These are phyloP conservation scores for Mrakia hoshinonis DNA, from an alignment of 768 basidiomycete species.

Conservation along the genomic window DNA sequence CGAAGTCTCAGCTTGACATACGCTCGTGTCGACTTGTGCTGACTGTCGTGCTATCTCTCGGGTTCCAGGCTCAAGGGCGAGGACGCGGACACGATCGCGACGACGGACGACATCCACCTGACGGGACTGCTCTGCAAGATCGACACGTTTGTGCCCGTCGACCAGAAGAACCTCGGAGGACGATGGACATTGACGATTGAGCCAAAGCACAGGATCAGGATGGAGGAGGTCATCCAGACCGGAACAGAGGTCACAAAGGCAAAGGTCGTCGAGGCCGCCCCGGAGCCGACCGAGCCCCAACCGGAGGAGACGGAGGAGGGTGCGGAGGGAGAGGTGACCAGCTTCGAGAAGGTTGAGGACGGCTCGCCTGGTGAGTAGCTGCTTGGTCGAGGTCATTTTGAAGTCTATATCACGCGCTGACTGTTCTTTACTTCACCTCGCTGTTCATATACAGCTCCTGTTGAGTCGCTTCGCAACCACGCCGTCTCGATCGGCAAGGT, in stretches of 20 bases:
- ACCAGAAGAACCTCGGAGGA: neutral
- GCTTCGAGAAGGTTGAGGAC: slow-evolving; percentile 34
- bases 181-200: slow-evolving; percentile 31
- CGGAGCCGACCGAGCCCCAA: slow-evolving; percentile 19
- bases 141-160: slow-evolving; percentile 11
- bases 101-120: slow-evolving; percentile 7
- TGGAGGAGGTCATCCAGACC: slow-evolving; percentile 40
- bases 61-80: slow-evolving; percentile 55
- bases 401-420: neutral
- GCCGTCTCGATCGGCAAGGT: slow-evolving; percentile 82
- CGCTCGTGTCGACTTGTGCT: neutral
- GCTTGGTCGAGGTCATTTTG: neutral
- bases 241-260: slow-evolving; percentile 42
- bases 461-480: slow-evolving; percentile 57
- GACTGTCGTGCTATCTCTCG: neutral
- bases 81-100: slow-evolving; percentile 66
- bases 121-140: slow-evolving; percentile 25
- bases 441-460: slow-evolving; percentile 47
- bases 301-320: slow-evolving; percentile 9
- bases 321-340: slow-evolving; percentile 37
- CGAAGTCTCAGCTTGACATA: neutral
- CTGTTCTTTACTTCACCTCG: slow-evolving; percentile 29
- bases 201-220: slow-evolving; percentile 27
- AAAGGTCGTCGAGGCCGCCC: slow-evolving; percentile 34
- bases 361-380: slow-evolving; percentile 3